Percentiles rank a stretch among this genome's conserved stretches.
Evolutionary conservation across 2,329 filamentous ascomycete species (phyloP).

Genomic region (Cladosporium colombiae): DNA sequence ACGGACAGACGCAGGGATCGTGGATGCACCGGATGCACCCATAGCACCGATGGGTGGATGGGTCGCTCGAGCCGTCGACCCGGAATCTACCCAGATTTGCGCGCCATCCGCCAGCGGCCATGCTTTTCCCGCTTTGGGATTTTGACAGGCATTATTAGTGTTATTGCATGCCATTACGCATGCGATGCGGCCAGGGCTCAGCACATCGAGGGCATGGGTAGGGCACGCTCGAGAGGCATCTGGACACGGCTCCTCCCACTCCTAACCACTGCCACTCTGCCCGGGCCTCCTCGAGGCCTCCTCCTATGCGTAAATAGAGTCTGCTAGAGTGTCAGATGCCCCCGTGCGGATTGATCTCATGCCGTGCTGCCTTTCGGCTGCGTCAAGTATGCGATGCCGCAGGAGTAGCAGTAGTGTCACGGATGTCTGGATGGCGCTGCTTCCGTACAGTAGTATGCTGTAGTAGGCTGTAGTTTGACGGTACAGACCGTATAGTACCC

Average conservation of each 20-base stretch:
- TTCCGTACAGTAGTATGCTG: background rate
- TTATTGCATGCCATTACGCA: background rate
- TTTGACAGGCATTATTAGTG: conserved; percentile 4
- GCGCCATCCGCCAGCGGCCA: background rate
- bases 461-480: background rate
- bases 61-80: conserved; percentile 16
- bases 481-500: background rate
- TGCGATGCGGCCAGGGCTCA: background rate
- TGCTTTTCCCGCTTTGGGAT: conserved; percentile 2
- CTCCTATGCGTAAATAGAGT: background rate
- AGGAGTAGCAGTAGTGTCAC: background rate
- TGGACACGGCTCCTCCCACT: background rate
- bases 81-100: conserved; percentile 5
- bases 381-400: background rate
- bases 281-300: background rate
- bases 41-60: background rate
- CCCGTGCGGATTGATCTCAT: background rate
- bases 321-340: background rate
- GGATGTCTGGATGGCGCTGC: background rate
- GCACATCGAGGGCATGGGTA: background rate
- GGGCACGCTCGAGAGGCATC: background rate
- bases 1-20: conserved; percentile 17
- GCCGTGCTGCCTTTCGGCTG: background rate
- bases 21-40: too few relatives aligned
- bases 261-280: background rate